Evolutionary conservation across 1,139 yeast species (phyloP).

Genomic region (Diutina siamensis): DNA sequence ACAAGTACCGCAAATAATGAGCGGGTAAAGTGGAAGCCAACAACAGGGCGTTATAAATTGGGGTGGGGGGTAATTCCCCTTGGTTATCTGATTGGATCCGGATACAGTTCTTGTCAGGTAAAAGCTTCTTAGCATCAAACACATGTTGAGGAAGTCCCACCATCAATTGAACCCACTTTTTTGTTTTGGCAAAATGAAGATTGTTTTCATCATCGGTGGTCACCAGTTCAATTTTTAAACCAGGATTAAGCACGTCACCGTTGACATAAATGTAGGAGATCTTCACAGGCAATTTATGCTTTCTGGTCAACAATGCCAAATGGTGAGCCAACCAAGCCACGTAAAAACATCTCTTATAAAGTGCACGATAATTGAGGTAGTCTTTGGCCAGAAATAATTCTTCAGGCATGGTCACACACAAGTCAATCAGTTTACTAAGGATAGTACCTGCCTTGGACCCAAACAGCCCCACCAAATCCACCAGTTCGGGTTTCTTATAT

Average conservation of each 20-base stretch:
- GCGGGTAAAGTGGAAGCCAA: conserved; percentile 58
- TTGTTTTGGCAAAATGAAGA: conserved; percentile 53
- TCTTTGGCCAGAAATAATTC: conserved; percentile 74
- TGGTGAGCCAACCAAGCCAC: conserved; percentile 65
- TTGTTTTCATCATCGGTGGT: conserved; percentile 36
- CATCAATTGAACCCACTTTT: conserved; percentile 58
- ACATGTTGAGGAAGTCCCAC: conserved; percentile 61
- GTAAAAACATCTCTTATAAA: conserved; percentile 83
- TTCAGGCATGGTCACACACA: conserved; percentile 73
- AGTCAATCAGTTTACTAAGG: conserved; percentile 51
- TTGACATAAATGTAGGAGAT: conserved; percentile 47
- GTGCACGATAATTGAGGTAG: conserved; percentile 77
- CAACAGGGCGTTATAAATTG: conserved; percentile 73
- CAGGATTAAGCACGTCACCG: conserved; percentile 57
- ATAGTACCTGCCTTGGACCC: conserved; percentile 75
- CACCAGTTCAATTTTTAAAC: conserved; percentile 42
- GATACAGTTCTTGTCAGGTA: conserved; percentile 71
- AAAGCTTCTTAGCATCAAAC: conserved; percentile 65
- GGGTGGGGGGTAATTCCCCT: conserved; percentile 62
- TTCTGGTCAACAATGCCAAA: conserved; percentile 42
- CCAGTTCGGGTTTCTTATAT: conserved; percentile 60
- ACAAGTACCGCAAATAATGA: conserved; percentile 61
- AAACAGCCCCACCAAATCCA: conserved; percentile 80
- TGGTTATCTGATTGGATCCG: conserved; percentile 40
- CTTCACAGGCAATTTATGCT: conserved; percentile 44